phyloP scores from a whole-genome alignment of 2,329 filamentous ascomycete genomes.

The Anisogramma anomala region DNA sequence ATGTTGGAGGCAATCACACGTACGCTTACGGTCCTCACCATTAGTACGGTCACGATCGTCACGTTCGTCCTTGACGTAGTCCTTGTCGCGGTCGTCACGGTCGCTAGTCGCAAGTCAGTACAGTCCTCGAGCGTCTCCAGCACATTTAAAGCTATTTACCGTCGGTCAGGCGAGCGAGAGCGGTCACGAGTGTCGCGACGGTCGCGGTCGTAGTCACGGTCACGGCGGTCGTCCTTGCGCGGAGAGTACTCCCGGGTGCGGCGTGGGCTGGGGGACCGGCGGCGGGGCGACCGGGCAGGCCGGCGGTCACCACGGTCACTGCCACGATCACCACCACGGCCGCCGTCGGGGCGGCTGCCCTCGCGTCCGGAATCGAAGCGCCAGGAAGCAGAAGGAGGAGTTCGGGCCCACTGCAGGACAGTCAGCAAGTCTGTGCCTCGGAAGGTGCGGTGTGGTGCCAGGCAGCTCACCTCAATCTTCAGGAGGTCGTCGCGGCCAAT shows the following conservation, averaged over 20 bases:
- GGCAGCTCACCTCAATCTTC: slow-evolving; percentile 81
- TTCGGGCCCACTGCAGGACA: slow-evolving; percentile 78
- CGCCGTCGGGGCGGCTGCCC: slow-evolving; percentile 43
- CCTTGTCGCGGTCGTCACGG: slow-evolving; percentile 40
- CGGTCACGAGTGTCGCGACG: slow-evolving; percentile 62
- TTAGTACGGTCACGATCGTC: slow-evolving; percentile 68
- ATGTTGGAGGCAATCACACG: slow-evolving; percentile 20
- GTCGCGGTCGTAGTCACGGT: slow-evolving; percentile 68
- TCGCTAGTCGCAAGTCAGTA: slow-evolving; percentile 26
- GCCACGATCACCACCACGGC: slow-evolving; percentile 1
- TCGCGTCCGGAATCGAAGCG: slow-evolving; percentile 89
- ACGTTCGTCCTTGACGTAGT: slow-evolving; percentile 44
- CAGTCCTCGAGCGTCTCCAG: slow-evolving; percentile 34
- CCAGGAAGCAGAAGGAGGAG: slow-evolving; percentile 95
- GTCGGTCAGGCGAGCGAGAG: slow-evolving; percentile 56
- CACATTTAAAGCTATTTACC: slow-evolving; percentile 28
- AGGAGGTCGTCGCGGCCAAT: slow-evolving; percentile 88
- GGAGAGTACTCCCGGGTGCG: slow-evolving; percentile 69
- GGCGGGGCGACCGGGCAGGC: slow-evolving; percentile 48
- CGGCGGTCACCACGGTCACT: slow-evolving; percentile 24
- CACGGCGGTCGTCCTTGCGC: slow-evolving; percentile 76
- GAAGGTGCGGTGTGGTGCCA: background rate
- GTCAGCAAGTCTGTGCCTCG: slow-evolving; percentile 11
- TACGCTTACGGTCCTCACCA: slow-evolving; percentile 86
- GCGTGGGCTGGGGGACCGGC: slow-evolving; percentile 66